Base-by-base conservation (phyloP, 176 grass and related monocot species). In the Carex myosuroides region DNA sequence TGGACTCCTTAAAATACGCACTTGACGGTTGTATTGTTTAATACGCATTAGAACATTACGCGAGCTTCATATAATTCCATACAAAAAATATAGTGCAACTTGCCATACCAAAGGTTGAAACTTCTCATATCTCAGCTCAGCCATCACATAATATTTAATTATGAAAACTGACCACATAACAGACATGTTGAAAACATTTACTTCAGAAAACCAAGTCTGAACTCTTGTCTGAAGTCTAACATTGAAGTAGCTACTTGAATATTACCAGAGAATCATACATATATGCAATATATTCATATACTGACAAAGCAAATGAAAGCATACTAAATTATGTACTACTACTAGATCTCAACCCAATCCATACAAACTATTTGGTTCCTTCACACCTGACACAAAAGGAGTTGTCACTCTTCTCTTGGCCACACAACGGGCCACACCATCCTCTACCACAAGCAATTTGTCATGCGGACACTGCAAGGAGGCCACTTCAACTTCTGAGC, bases 381-480 rank as follows among this genome's bases (percentile, higher is more conserved):
- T 65, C 12, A 98, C 62, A 79, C 85, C 86, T 3, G 85, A 83
- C 54, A 87, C 86, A 1, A 98, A 98, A 3, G 92, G 95, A 1
- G 94, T 55, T 79, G 94, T 91, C 2, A 98, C 77, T 26, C 95
- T 71, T 83, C 94, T 93, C 87, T 92, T 98, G 20, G 92, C 95
- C 22, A 98, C 48, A 18, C 92, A 98, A 64, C 83, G 89, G 6
- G 64, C 86, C 60, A 89, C 84, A 37, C 95, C 95, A 13, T 92
- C 59, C 84, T 91, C 89, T 8, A 93, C 2, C 3, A 94, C 79
- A 85, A 94, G 57, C 65, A 90, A 73, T 65, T 94, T 91, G 29
- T 91, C 95, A 3, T 79, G 85, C 16, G 89, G 95, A 82, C 95
- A 98, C 24, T 84, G 66, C 4, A 87, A 22, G 68, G 35, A 39